These are phyloP conservation scores for Macroventuria anomochaeta DNA, from an alignment of 2,329 filamentous ascomycete genomes.

Conservation along the genomic window DNA sequence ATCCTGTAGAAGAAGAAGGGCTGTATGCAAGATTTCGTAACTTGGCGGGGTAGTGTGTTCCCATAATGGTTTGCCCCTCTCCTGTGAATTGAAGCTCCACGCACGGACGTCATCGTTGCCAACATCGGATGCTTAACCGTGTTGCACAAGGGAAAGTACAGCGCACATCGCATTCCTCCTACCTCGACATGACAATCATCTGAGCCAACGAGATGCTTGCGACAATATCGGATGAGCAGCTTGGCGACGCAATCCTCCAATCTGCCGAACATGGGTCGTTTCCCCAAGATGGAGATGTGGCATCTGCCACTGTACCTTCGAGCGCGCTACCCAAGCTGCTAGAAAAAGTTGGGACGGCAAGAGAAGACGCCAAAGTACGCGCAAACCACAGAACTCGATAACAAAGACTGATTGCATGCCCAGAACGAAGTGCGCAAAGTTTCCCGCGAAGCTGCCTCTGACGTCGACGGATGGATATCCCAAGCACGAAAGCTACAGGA, in stretches of 20 bases:
- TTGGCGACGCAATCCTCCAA: conserved; percentile 68
- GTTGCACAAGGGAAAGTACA: conserved; percentile 11
- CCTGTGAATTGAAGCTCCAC: conserved; percentile 13
- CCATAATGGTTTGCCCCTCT: conserved; percentile 12
- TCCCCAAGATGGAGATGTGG: conserved; percentile 62
- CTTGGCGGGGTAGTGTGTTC: conserved; percentile 13
- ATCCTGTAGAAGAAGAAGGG: background rate
- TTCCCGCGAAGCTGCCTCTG: conserved; percentile 76
- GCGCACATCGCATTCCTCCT: conserved; percentile 1
- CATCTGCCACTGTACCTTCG: conserved; percentile 59
- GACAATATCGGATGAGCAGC: conserved; percentile 41
- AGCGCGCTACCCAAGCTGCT: conserved; percentile 58
- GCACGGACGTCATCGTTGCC: conserved; percentile 20
- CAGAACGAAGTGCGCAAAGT: conserved; percentile 76
- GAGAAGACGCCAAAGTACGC: conserved; percentile 60
- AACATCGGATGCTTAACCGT: conserved; percentile 11
- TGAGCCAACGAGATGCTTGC: conserved; percentile 34
- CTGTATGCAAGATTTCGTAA: background rate
- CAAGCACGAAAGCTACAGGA: conserved; percentile 84
- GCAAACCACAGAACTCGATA: background rate
- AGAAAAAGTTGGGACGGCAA: conserved; percentile 58
- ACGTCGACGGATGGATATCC: conserved; percentile 84
- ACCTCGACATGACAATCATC: conserved; percentile 25
- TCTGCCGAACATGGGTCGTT: conserved; percentile 66
- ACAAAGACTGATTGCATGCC: conserved; percentile 9